Evolutionary conservation across 75 land plant genomes (phyloP), one percentile per base, ranked within the genome.

Genomic region (Sequoia sempervirens): DNA sequence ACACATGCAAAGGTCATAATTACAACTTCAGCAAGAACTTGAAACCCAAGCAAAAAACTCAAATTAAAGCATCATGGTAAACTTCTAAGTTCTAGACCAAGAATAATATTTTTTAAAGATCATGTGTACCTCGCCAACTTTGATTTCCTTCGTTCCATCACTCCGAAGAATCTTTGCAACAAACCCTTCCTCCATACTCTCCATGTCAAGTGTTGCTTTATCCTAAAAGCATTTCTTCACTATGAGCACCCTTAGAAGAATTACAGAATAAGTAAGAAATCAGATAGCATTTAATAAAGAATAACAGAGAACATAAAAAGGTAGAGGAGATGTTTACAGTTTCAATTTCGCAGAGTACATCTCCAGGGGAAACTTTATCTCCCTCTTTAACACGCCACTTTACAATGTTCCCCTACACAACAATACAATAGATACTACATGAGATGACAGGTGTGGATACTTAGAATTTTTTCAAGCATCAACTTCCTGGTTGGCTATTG

Each of bases 141-240:
- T 90, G 13, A 97, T 97, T 68, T 91, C 97, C 84, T 94, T 92
- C 66, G 96, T 80, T 26, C 99, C 99, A 87, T 97, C 99, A 83
- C 90, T 91, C 46, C 82, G 82, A 28, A 97, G 12, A 69, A 97
- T 97, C 84, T 94, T 97, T 40, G 98, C 99, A 74, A 97, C 87
- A 90, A 87, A 96, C 37, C 99, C 99, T 79, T 97, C 99, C 81
- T 97, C 99, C 99, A 97, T 97, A 79, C 95, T 93, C 79, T 97
- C 99, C 99, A 97, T 96, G 80, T 97, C 99, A 45, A 97, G 90
- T 14, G 98, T 94, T 58, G 99, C 99, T 91, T 97, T 97, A 83
- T 97, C 99, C 99, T 93, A 85, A 69, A 74, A 38, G 28, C 80
- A 78, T 45, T 78, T 78, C 80, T 78, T 78, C 45, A 45, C 43